phyloP scores from a whole-genome alignment of 345 rosid genomes.

The Turnera subulata region DNA sequence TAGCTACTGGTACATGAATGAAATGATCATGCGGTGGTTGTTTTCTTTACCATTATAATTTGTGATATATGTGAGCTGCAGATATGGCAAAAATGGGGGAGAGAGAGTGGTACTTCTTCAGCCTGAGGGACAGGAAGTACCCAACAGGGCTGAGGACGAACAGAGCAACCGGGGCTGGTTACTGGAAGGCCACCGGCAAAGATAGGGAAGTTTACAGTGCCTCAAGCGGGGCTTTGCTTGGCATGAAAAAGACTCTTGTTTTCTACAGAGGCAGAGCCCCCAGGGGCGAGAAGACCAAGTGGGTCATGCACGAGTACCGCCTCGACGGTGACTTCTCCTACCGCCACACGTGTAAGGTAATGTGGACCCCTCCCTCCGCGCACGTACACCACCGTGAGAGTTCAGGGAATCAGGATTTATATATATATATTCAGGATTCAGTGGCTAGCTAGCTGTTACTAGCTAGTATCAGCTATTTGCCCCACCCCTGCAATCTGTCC shows the following conservation, averaged over 20 bases:
- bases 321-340: slow-evolving; percentile 68
- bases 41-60: too few relatives aligned
- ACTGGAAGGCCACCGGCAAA: slow-evolving; percentile 95
- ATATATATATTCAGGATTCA: too few relatives aligned
- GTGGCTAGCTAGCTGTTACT: too few relatives aligned
- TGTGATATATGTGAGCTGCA: too few relatives aligned
- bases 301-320: slow-evolving; percentile 98
- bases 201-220: slow-evolving; percentile 64
- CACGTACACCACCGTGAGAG: slow-evolving; percentile 13
- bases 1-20: too few relatives aligned
- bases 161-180: slow-evolving; percentile 83
- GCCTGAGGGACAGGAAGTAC: slow-evolving; percentile 85
- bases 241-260: slow-evolving; percentile 84
- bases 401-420: too few relatives aligned
- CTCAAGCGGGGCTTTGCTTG: slow-evolving; percentile 54
- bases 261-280: slow-evolving; percentile 89
- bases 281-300: slow-evolving; percentile 83
- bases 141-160: slow-evolving; percentile 87
- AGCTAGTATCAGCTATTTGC: too few relatives aligned
- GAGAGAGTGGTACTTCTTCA: slow-evolving; percentile 86
- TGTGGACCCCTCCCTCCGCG: not conserved
- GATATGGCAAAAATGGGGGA: slow-evolving; percentile 89
- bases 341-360: slow-evolving; percentile 84
- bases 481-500: slow-evolving; percentile 32
- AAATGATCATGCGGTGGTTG: not conserved